These are phyloP conservation scores for Paraleonurus japonicus DNA, from an alignment of 257 asterid genomes.

Conservation along the genomic window DNA sequence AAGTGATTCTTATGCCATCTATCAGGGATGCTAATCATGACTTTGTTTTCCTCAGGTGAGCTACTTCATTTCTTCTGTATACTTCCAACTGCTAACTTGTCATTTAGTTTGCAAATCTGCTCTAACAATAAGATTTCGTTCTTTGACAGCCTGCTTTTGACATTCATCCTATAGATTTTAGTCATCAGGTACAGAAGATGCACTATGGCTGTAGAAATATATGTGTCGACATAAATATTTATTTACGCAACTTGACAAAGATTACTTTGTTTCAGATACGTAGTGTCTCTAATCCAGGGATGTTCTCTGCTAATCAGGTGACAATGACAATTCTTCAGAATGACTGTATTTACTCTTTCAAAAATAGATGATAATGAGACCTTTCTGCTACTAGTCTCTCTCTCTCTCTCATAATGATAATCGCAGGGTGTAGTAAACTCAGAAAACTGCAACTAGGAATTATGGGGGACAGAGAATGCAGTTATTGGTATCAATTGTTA, in stretches of 20 bases:
- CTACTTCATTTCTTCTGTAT: conserved; percentile 7
- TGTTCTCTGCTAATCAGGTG: conserved; percentile 81
- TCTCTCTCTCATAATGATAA: neutral
- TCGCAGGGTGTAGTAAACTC: neutral
- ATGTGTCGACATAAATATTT: neutral
- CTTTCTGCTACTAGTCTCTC: neutral
- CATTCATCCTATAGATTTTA: conserved; percentile 47
- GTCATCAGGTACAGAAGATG: conserved; percentile 58
- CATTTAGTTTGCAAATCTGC: conserved; percentile 14
- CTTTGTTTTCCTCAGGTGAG: conserved; percentile 83
- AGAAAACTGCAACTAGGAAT: neutral
- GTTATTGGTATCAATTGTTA: neutral
- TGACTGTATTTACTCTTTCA: neutral
- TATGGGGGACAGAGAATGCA: neutral
- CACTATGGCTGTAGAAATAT: neutral
- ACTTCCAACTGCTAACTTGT: conserved; percentile 17
- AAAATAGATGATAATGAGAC: neutral
- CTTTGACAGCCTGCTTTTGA: conserved; percentile 83
- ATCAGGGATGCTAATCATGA: conserved; percentile 94
- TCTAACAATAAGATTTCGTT: conserved; percentile 16
- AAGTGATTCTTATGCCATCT: conserved; percentile 85
- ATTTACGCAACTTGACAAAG: conserved; percentile 12
- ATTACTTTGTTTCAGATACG: conserved; percentile 46
- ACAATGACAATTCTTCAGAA: conserved; percentile 17
- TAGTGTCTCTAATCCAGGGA: conserved; percentile 87